Evolutionary conservation across 257 asterid genomes (phyloP).

Genomic region (Thymus mandschuricus): DNA sequence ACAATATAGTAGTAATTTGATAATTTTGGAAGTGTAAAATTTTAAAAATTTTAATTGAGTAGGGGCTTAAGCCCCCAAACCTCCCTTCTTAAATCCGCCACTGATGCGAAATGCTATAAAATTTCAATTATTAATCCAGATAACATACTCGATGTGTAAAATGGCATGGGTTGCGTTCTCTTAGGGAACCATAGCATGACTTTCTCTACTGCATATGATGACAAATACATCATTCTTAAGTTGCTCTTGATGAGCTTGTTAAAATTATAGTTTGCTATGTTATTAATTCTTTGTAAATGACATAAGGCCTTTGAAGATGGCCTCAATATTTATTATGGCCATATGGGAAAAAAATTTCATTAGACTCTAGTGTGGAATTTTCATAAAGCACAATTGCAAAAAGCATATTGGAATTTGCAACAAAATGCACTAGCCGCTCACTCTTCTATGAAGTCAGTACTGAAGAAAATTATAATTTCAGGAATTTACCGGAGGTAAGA

Average conservation of each 20-base stretch:
- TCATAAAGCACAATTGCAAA: not conserved
- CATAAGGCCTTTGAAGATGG: not conserved
- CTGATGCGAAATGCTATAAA: not conserved
- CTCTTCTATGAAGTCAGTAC: slow-evolving; percentile 4
- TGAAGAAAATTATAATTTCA: slow-evolving; percentile 34
- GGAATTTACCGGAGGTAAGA: slow-evolving; percentile 93
- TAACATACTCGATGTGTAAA: not conserved
- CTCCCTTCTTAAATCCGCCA: no score
- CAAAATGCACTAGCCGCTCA: not conserved
- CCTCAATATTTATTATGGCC: not conserved
- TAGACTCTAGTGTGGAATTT: not conserved
- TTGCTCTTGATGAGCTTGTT: not conserved
- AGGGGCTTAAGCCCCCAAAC: no score
- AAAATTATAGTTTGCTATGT: not conserved
- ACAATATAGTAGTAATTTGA: no score
- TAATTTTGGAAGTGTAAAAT: no score
- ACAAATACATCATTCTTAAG: not conserved
- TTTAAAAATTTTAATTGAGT: no score
- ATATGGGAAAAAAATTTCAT: not conserved
- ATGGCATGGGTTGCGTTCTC: not conserved
- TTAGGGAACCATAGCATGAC: not conserved
- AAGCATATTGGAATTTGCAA: slow-evolving; percentile 8
- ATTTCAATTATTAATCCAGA: not conserved
- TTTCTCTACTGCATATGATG: slow-evolving; percentile 3
- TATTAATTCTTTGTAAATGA: not conserved